Conservation (phyloP, 306 rosid genomes). For the Argentina anserina region DNA sequence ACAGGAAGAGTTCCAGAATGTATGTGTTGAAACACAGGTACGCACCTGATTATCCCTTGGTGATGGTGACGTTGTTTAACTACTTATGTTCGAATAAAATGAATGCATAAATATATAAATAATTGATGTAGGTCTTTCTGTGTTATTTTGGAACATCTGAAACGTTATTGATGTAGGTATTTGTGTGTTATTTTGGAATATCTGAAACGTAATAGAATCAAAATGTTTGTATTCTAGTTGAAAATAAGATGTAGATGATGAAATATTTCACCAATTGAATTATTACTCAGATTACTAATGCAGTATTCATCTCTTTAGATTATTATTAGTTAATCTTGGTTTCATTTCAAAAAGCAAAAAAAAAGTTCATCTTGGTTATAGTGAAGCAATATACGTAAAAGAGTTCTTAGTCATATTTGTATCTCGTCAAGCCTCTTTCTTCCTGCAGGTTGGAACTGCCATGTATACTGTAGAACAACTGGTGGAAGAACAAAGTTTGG, state of each 20-base stretch:
- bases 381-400: not conserved
- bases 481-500: slow-evolving; percentile 71
- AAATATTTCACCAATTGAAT: not conserved
- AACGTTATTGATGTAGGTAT: not conserved
- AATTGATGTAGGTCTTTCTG: not conserved
- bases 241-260: not conserved
- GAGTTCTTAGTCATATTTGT: not conserved
- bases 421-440: slow-evolving; percentile 16
- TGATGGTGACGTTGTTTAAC: not conserved
- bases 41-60: not conserved
- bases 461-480: slow-evolving; percentile 76
- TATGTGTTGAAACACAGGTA: slow-evolving; percentile 64
- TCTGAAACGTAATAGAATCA: not conserved
- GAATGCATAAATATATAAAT: not conserved
- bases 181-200: not conserved
- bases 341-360: too few species aligned
- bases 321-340: not conserved
- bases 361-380: slow-evolving; percentile 4
- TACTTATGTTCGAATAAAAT: not conserved
- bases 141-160: not conserved
- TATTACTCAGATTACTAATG: not conserved
- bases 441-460: slow-evolving; percentile 58
- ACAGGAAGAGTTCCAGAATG: slow-evolving; percentile 60
- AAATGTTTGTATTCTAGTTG: not conserved
- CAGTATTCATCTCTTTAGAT: not conserved